Evolutionary conservation across 78 protist species (phyloP).

Genomic region (Bigelowiella natans): DNA sequence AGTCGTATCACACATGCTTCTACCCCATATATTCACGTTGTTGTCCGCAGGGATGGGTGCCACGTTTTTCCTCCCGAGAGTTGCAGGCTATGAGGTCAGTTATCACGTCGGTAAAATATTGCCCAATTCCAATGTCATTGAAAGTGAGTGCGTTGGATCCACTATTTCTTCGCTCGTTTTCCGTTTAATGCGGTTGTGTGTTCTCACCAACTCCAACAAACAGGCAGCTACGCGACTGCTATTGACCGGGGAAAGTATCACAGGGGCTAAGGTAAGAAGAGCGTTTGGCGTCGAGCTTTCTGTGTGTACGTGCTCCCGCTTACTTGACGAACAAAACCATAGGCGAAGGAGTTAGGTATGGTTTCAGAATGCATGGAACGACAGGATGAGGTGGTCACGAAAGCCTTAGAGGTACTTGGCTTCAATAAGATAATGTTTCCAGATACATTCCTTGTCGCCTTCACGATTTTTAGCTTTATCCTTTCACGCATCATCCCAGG

Average conservation of each 20-base stretch:
- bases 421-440: not conserved
- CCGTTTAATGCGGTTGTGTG: too few relatives aligned
- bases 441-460: not conserved
- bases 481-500: not conserved
- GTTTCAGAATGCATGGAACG: not conserved
- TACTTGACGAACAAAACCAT: not conserved
- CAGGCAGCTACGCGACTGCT: not conserved
- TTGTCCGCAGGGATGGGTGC: not conserved
- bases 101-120: too few relatives aligned
- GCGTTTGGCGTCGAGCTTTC: too few relatives aligned
- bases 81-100: not conserved
- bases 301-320: too few relatives aligned
- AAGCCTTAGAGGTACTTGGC: not conserved
- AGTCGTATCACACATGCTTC: too few relatives aligned
- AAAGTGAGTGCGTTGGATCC: too few relatives aligned
- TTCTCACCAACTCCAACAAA: too few relatives aligned
- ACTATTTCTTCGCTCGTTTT: too few relatives aligned
- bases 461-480: not conserved
- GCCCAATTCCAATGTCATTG: too few relatives aligned
- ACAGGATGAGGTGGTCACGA: not conserved
- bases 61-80: not conserved
- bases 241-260: too few relatives aligned
- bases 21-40: not conserved
- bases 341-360: not conserved
- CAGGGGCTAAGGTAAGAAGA: too few relatives aligned